Percentiles rank a stretch among this genome's conserved stretches.
phyloP scores from a whole-genome alignment of 2,329 filamentous ascomycete genomes.

The Bipolaris gigantea region DNA sequence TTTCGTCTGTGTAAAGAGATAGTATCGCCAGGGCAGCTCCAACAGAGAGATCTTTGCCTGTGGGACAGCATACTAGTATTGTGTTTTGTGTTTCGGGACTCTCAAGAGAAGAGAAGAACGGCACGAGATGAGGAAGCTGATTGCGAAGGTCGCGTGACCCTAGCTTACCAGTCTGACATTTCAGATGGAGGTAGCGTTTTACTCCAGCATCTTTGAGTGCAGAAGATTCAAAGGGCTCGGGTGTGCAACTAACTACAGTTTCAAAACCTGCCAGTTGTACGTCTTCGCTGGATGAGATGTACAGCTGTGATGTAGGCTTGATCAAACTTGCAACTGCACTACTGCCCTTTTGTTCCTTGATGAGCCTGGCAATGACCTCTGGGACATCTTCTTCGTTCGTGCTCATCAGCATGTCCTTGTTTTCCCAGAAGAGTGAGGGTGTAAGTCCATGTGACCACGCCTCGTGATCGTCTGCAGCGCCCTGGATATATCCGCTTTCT shows the following conservation, averaged over 20 bases:
- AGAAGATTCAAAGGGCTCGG: slow-evolving; percentile 40
- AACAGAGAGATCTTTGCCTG: slow-evolving; percentile 77
- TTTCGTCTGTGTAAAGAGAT: slow-evolving; percentile 70
- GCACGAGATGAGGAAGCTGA: slow-evolving; percentile 65
- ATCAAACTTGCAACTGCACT: slow-evolving; percentile 43
- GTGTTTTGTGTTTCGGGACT: not conserved
- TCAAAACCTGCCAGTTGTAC: slow-evolving; percentile 44
- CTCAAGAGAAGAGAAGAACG: slow-evolving; percentile 49
- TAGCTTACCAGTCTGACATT: slow-evolving; percentile 71
- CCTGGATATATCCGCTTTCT: slow-evolving; percentile 83
- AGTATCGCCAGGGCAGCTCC: slow-evolving; percentile 75
- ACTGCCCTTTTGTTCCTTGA: slow-evolving; percentile 24
- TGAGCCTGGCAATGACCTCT: slow-evolving; percentile 52
- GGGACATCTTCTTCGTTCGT: slow-evolving; percentile 68
- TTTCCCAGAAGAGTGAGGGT: slow-evolving; percentile 75
- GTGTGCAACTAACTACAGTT: slow-evolving; percentile 50
- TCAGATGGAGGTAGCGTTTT: slow-evolving; percentile 59
- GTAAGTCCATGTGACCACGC: slow-evolving; percentile 86
- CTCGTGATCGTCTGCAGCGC: slow-evolving; percentile 92
- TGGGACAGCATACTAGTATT: slow-evolving; percentile 66
- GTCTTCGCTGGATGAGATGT: slow-evolving; percentile 46
- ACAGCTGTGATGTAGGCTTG: slow-evolving; percentile 47
- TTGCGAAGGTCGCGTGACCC: slow-evolving; percentile 81
- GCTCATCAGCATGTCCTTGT: slow-evolving; percentile 62
- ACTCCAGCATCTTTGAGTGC: slow-evolving; percentile 17